Base-by-base conservation (phyloP, 805 yeast genomes). In the Scheffersomyces stipitis region DNA sequence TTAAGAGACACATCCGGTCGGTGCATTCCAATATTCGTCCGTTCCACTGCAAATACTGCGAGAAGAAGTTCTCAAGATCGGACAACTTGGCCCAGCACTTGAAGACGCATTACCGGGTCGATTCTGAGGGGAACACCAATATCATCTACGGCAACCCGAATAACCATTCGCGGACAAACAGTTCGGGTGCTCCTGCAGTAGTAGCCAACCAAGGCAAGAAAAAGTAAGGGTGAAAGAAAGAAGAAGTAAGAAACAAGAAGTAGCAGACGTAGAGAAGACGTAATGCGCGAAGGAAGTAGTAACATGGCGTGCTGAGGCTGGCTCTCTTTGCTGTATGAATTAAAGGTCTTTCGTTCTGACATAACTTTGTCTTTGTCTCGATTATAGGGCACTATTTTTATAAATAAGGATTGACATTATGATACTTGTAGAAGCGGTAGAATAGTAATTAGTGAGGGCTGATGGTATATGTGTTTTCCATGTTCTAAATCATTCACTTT, bases 21-120 rank as follows among this genome's bases (percentile, higher is more conserved):
- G 73, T 68, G 28, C 73, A 68, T 48, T 62, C 69, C n/a, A 66
- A 65, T 42, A 64, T 66, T 36, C 51, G 73, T 13, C 73, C 73
- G 2, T 67, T 66, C 51, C 72, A 65, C 41, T 68, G 73, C 50
- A 66, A 66, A 41, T 64, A 62, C 45, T 68, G 73, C 45, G 73
- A 66, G 15, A 68, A 68, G 58, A 66, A 66, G 51, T 68, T 68
- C 38, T 56, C 63, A 35, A 48, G 73, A 34, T 59, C 67, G 4
- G 73, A 68, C 46, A 68, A 68, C 41, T 58, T 68, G 52, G 71
- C 71, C 5, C 73, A 68, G 43, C 73, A 68, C 43, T 58, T 66
- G 46, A 68, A 68, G 46, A 68, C 73, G 4, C 73, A 68, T 38
- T 35, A 40, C 33, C 18, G 42, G 4, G 42, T 38, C 23, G 42